A percentile compares a stretch with the other conserved stretches of the same genome.
Conservation (phyloP, 148 eudicot species). For the Vaccinium vitisidaea region DNA sequence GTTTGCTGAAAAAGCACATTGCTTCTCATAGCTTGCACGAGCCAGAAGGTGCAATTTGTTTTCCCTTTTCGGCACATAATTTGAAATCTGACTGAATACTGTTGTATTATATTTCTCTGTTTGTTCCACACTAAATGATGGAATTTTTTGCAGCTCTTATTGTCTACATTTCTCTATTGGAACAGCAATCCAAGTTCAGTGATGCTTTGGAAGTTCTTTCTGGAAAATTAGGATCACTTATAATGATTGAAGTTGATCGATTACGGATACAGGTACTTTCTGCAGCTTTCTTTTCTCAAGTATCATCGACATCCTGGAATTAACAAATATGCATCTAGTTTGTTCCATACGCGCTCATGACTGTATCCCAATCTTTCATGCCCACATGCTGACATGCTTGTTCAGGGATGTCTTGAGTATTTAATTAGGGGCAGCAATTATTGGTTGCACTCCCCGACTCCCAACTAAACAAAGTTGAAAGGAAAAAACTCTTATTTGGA, state of each 20-base stretch:
- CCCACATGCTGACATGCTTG: background rate
- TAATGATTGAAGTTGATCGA: constrained; percentile 77
- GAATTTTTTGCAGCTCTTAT: constrained; percentile 71
- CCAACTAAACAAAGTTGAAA: no score
- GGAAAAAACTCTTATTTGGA: no score
- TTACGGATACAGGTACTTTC: constrained; percentile 80
- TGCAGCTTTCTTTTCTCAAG: constrained; percentile 20
- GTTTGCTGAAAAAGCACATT: constrained; percentile 55
- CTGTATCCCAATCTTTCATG: background rate
- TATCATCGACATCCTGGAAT: background rate
- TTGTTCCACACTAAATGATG: constrained; percentile 21
- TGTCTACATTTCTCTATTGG: constrained; percentile 80
- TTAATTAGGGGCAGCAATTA: background rate
- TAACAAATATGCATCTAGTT: background rate
- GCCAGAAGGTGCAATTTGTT: constrained; percentile 69
- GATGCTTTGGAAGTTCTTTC: constrained; percentile 87
- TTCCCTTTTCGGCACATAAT: background rate
- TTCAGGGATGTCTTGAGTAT: background rate
- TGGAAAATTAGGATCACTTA: constrained; percentile 77
- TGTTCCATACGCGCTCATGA: no score
- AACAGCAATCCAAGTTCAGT: constrained; percentile 74
- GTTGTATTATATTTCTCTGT: background rate
- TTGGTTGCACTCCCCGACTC: background rate
- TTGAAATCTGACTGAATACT: background rate
- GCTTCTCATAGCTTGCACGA: constrained; percentile 71